A percentile compares a stretch with the other conserved stretches of the same genome.
phyloP scores from a whole-genome alignment of 306 rosid species.

The Glycine tomentella region DNA sequence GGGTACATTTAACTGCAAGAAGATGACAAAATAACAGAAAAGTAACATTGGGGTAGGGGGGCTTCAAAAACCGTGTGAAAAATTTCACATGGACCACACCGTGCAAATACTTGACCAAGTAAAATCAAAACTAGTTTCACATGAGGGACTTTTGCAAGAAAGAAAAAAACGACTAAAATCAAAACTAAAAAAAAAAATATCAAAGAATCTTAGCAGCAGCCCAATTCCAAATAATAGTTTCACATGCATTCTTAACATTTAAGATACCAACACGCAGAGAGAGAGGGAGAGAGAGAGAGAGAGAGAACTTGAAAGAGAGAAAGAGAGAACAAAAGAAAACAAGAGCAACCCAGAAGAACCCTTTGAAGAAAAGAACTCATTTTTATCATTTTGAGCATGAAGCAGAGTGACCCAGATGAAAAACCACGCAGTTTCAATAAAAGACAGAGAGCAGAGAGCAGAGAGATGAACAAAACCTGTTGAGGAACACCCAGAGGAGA shows the following conservation, averaged over 20 bases:
- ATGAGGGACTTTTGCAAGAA: conserved; percentile 17
- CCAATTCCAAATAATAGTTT: neutral
- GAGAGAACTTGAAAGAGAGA: neutral
- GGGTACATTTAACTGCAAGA: neutral
- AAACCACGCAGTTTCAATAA: neutral
- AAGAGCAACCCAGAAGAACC: conserved; percentile 6
- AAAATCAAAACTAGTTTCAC: neutral
- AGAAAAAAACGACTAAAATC: neutral
- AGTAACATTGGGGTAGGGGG: neutral
- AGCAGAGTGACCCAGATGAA: conserved; percentile 2
- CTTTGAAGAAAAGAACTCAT: neutral
- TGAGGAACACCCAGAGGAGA: conserved; percentile 89
- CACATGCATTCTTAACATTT: conserved; percentile 4
- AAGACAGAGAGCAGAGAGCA: neutral
- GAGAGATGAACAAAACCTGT: conserved; percentile 36
- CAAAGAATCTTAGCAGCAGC: neutral
- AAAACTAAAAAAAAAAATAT: neutral
- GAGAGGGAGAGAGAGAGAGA: neutral
- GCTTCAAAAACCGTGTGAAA: neutral
- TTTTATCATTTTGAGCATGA: neutral
- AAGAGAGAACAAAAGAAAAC: neutral
- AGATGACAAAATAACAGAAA: neutral
- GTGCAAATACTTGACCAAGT: conserved; percentile 10
- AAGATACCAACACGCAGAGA: neutral
- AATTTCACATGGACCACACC: conserved; percentile 7